Conservation (phyloP, 2,329 filamentous ascomycete species). For the Fusarium illudens region DNA sequence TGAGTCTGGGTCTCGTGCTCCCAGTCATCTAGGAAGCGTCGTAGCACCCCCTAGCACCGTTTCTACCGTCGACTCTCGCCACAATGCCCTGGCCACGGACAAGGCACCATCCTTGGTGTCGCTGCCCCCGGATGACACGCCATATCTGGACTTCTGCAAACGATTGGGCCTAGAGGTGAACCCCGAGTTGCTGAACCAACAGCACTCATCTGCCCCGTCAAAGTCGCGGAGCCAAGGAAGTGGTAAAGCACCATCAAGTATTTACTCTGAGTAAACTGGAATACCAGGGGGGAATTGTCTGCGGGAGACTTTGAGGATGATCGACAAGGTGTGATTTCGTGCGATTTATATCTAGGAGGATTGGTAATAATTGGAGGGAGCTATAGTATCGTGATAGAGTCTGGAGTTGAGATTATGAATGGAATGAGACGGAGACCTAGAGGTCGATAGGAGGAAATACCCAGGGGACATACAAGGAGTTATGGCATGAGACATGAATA, state of each 20-base stretch:
- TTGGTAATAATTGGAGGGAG: not conserved
- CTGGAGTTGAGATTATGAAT: not conserved
- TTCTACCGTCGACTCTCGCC: not conserved
- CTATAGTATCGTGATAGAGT: not conserved
- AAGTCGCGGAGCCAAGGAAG: not conserved
- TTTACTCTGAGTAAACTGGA: not conserved
- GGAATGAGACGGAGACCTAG: not conserved
- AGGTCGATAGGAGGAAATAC: not conserved
- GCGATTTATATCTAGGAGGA: not conserved
- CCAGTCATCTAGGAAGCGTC: not conserved
- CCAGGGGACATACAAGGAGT: not conserved
- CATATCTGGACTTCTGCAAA: conserved; percentile 24
- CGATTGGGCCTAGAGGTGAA: not conserved
- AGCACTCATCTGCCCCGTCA: not conserved
- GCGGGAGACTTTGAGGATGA: not conserved
- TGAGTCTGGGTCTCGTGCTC: not conserved
- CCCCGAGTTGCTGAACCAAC: not conserved
- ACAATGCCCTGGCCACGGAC: not conserved
- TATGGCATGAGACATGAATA: not conserved
- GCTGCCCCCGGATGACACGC: not conserved
- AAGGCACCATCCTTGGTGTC: not conserved
- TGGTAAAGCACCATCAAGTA: not conserved
- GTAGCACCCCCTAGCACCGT: not conserved
- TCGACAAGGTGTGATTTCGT: not conserved
- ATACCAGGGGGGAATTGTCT: not conserved